Evolutionary conservation across 805 yeast genomes (phyloP).

Genomic region (Sporopachydermia lactativora): DNA sequence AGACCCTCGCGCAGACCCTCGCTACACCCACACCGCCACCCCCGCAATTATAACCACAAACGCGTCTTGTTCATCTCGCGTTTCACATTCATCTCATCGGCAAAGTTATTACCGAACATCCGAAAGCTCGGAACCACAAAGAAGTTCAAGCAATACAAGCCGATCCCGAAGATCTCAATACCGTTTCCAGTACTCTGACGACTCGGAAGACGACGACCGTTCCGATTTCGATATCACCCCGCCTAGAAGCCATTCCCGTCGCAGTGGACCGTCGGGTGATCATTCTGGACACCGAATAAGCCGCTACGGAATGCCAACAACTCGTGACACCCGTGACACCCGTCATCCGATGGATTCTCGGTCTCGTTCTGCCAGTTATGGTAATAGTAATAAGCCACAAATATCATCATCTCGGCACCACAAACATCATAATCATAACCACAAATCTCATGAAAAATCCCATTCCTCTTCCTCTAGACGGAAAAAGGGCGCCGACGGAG

Average conservation of each 20-base stretch:
- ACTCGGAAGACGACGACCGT: not conserved
- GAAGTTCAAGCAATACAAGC: too few species aligned
- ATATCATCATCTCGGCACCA: not conserved
- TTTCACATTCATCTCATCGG: not conserved
- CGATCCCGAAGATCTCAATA: not conserved
- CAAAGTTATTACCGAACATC: not conserved
- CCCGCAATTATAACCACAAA: too few species aligned
- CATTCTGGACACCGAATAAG: not conserved
- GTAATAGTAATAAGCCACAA: not conserved
- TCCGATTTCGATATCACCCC: not conserved
- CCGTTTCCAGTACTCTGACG: not conserved
- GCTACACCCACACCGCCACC: too few species aligned
- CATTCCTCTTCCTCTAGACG: slow-evolving; percentile 17
- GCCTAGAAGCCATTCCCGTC: too few species aligned
- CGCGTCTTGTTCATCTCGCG: not conserved
- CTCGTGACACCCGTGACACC: not conserved
- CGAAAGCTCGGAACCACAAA: slow-evolving; percentile 1
- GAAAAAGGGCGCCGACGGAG: slow-evolving; percentile 32
- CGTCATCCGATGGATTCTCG: not conserved
- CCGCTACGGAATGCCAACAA: not conserved
- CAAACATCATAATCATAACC: not conserved
- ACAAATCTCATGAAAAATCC: too few species aligned
- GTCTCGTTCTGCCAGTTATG: not conserved
- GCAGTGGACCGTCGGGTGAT: not conserved
- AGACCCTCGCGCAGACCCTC: too few species aligned